A percentile compares a stretch with the other conserved stretches of the same genome.
phyloP scores from a whole-genome alignment of 495 filamentous ascomycete species.

The Apiosordaria backusii region DNA sequence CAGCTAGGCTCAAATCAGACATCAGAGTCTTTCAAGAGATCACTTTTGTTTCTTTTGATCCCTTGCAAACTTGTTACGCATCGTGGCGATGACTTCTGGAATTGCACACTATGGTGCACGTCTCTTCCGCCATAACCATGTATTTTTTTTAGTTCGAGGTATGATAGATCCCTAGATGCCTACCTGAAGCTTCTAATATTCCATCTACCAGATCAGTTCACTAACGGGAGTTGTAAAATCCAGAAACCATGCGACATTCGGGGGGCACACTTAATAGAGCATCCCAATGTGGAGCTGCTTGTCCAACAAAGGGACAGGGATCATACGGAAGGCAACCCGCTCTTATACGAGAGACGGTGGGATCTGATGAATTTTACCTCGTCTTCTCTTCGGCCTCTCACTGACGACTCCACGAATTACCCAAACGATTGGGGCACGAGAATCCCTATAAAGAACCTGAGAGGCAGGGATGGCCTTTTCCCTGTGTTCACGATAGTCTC shows the following conservation, averaged over 20 bases:
- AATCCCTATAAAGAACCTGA: neutral
- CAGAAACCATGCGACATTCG: neutral
- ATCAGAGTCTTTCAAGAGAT: constrained; percentile 27
- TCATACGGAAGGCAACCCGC: too few relatives aligned
- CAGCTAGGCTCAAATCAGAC: constrained; percentile 30
- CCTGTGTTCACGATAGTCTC: neutral
- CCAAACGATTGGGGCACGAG: too few relatives aligned
- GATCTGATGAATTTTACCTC: too few relatives aligned
- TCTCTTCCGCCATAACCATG: constrained; percentile 33
- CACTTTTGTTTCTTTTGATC: neutral
- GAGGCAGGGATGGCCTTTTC: neutral
- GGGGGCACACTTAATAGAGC: neutral
- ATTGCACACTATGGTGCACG: constrained; percentile 38
- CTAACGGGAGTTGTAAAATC: neutral
- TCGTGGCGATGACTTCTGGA: too few relatives aligned
- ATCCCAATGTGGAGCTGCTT: neutral
- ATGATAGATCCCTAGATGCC: neutral
- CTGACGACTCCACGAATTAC: too few relatives aligned
- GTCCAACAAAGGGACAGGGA: too few relatives aligned
- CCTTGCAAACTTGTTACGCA: neutral
- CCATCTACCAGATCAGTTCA: neutral
- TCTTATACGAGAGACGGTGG: too few relatives aligned
- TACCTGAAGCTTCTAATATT: neutral
- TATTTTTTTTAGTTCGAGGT: constrained; percentile 29
- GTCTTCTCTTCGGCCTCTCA: too few relatives aligned